Base-by-base conservation (phyloP, 208 protist species). In the Crithidia thermophila region DNA sequence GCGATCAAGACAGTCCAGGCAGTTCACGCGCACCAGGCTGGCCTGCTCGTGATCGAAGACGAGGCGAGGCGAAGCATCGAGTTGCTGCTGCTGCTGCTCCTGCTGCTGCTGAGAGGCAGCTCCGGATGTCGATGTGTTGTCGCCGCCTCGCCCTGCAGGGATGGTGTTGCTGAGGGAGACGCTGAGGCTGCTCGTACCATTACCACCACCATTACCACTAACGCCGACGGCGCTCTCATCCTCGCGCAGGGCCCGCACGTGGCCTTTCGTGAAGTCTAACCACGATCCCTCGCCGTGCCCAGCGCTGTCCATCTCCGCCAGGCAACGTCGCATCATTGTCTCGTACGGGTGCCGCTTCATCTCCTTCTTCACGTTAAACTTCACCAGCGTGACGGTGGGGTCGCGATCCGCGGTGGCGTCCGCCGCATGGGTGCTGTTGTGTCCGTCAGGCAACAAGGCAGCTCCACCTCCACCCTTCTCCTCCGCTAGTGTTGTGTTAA, bases 1-100 rank as follows among this genome's bases (percentile, higher is more conserved):
- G 20, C 90, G 80, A 61, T 95, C 90, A 14, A 95, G 56, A 55
- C 88, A 94, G 73, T 95, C 90, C 0, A 95, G 64, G 63, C 90
- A 95, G 62, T 91, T 95, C 14, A 95, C 81, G 21, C 90, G 87
- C 16, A 77, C 57, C 1, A 78, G 40, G 0, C 45, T 36, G 16
- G 39, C 34, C 59, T 81, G 63, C 42, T 51, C 20, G 21, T 61
- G 46, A n/a, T 50, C 46, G 4, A 75, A 57, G 4, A 18, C 8
- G 27, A 75, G 58, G 4, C 60, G 58, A 20, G 72, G 37, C 21
- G 47, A 9, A 3, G 36, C n/a, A 37, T 49, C 18, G 0, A 46
- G 40, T 33, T 20, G n/a, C 16, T 4, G 8, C 21, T 39, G 6
- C n/a, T 39, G 56, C 51, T 53, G 49, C 49, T 23, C 11, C 28